Base-by-base conservation (phyloP, 768 basidiomycete genomes). In the Russula sp. region DNA sequence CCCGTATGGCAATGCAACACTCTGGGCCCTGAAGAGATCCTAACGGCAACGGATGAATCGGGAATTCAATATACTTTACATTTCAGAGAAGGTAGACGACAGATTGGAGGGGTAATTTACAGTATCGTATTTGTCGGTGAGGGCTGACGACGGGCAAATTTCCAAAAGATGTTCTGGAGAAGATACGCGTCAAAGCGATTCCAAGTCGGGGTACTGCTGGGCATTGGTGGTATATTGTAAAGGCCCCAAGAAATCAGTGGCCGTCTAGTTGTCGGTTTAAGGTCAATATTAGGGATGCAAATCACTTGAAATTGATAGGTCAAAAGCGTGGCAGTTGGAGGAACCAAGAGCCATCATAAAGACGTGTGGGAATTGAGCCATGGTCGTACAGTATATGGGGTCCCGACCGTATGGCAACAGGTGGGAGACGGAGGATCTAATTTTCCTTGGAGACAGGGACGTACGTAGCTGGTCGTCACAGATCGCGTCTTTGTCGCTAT, bases 361-460 rank as follows among this genome's bases (percentile, higher is more conserved):
- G 50, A 11, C 36, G 36, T n/a, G 38, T 59, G 49, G 7, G 24
- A 59, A 30, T 46, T 42, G 4, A 58, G 30, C 2, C 24, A 16
- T 28, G 58, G 24, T 50, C 13, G 34, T 22, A 26, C 20, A 42
- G 32, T n/a, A n/a, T n/a, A n/a, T n/a, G n/a, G n/a, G 5, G 28
- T n/a, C 28, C 36, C 24, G 59, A 51, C 26, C 13, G 28, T 59
- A 26, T 50, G 50, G 51, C 22, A 30, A 52, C 28, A 34, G 52
- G 16, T 56, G 36, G 22, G 32, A 55, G 36, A 22, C 36, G 53
- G 22, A 10, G 11, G 8, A 36, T 28, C 24, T 36, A 57, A 50
- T 32, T 42, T 38, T 13, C 56, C 56, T 32, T 57, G 16, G 62
- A 57, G 38, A 58, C 59, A 20, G 55, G 50, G 36, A 50, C 49